Percentiles rank a stretch among this genome's conserved stretches.
Conservation (phyloP, 495 filamentous ascomycete species). For the Talaromyces ruber region DNA sequence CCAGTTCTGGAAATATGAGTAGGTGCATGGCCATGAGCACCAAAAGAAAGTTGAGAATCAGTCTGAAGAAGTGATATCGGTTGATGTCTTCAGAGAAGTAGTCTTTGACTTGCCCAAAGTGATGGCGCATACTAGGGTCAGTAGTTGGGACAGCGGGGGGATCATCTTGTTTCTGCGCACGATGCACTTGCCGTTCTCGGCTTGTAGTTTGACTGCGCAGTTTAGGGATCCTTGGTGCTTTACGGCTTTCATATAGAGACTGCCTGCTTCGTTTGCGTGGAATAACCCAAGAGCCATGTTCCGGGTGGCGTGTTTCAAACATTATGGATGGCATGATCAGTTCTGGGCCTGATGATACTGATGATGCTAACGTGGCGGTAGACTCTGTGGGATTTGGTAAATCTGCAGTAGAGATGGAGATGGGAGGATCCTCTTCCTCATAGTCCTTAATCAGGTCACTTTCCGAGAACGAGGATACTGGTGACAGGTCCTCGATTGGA, state of each 20-base stretch:
- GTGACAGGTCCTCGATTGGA: neutral
- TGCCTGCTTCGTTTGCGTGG: slow-evolving; percentile 18
- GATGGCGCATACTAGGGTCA: neutral
- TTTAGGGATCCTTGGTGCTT: slow-evolving; percentile 10
- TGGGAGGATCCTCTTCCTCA: neutral
- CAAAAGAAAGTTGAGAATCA: slow-evolving; percentile 23
- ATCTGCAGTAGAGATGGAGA: neutral
- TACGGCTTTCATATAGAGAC: slow-evolving; percentile 20
- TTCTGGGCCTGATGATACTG: slow-evolving; percentile 28
- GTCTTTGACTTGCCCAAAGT: neutral
- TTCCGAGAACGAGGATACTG: slow-evolving; percentile 3
- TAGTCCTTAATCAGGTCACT: neutral
- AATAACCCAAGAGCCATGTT: slow-evolving; percentile 32
- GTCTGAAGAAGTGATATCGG: slow-evolving; percentile 13
- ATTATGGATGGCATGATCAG: slow-evolving; percentile 38
- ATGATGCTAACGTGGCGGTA: slow-evolving; percentile 19
- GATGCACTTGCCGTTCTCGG: neutral
- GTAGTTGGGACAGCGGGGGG: neutral
- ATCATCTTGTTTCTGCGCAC: neutral
- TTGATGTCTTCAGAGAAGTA: neutral
- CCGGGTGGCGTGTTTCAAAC: slow-evolving; percentile 22
- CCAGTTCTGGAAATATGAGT: slow-evolving; percentile 31
- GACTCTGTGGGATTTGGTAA: slow-evolving; percentile 12
- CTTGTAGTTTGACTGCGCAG: neutral
- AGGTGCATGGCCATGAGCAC: slow-evolving; percentile 26